Percentiles rank a stretch among this genome's conserved stretches.
phyloP scores from a whole-genome alignment of 1,284 basidiomycete species.

The Papiliotrema fonsecae region DNA sequence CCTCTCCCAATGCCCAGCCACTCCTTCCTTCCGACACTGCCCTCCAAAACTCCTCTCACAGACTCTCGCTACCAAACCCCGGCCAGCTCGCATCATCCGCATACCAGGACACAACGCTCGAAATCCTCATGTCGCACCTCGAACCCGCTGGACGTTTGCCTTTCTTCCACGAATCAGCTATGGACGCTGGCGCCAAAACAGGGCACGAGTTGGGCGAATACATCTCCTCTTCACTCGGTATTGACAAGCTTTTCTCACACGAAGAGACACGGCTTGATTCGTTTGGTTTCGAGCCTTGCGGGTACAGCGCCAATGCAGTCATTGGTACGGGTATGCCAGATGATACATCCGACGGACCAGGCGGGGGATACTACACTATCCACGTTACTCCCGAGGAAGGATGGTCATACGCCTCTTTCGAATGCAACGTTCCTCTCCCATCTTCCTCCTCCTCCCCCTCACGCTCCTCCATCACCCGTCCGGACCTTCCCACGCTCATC shows the following conservation, averaged over 20 bases:
- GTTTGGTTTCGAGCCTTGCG: constrained; percentile 92
- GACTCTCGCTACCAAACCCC: constrained; percentile 14
- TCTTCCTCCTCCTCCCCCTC: constrained; percentile 12
- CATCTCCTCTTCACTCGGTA: constrained; percentile 72
- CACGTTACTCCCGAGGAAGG: constrained; percentile 97
- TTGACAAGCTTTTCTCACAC: constrained; percentile 74
- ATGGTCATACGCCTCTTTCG: constrained; percentile 97
- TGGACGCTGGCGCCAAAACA: constrained; percentile 12
- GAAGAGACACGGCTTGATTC: constrained; percentile 80
- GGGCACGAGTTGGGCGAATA: constrained; percentile 61
- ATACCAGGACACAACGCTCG: constrained; percentile 80
- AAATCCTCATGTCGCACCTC: constrained; percentile 98
- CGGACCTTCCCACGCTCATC: constrained; percentile 74
- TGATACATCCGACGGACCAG: constrained; percentile 28
- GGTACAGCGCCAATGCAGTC: constrained; percentile 93
- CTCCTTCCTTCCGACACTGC: constrained; percentile 24
- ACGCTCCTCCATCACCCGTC: constrained; percentile 17
- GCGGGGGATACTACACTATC: constrained; percentile 94
- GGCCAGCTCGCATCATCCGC: constrained; percentile 3
- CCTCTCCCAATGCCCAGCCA: constrained; percentile 54
- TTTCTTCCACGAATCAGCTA: constrained; percentile 61
- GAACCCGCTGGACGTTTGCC: constrained; percentile 65
- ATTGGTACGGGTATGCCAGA: constrained; percentile 54
- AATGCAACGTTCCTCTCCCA: constrained; percentile 88
- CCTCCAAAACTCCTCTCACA: constrained; percentile 9